Conservation (phyloP, 768 basidiomycete genomes). For the Kwoniella dendrophila region DNA sequence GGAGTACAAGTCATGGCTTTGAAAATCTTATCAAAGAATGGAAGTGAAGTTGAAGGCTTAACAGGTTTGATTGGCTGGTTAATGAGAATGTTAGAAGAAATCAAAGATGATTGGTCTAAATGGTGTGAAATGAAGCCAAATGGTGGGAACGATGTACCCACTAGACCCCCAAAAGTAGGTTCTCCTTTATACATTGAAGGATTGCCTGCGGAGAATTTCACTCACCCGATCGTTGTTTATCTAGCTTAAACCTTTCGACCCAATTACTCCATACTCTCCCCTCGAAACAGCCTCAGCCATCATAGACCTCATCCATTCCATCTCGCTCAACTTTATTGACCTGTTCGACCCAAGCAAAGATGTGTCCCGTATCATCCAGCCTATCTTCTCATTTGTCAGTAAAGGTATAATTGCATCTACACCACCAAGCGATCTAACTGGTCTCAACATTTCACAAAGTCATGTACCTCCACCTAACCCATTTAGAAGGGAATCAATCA, state of each 20-base stretch:
- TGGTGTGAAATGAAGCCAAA: slow-evolving; percentile 41
- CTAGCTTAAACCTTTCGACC: slow-evolving; percentile 32
- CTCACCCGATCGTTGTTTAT: neutral
- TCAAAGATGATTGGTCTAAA: slow-evolving; percentile 37
- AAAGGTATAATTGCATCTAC: slow-evolving; percentile 32
- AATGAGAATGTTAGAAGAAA: slow-evolving; percentile 25
- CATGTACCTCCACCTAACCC: neutral
- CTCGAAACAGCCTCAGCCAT: slow-evolving; percentile 33
- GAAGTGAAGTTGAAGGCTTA: slow-evolving; percentile 31
- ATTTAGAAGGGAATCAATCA: slow-evolving; percentile 18
- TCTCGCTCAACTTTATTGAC: slow-evolving; percentile 41
- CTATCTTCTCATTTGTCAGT: slow-evolving; percentile 43
- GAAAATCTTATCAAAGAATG: slow-evolving; percentile 65
- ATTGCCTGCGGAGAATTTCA: neutral
- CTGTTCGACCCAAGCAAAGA: slow-evolving; percentile 47
- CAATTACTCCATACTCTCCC: slow-evolving; percentile 29
- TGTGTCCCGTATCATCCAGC: slow-evolving; percentile 35
- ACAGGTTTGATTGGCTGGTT: slow-evolving; percentile 49
- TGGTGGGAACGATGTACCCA: slow-evolving; percentile 17
- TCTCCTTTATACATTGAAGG: neutral
- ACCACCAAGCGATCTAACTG: slow-evolving; percentile 7
- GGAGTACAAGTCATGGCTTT: slow-evolving; percentile 77
- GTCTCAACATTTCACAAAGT: slow-evolving; percentile 13
- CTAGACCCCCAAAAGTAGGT: slow-evolving; percentile 8
- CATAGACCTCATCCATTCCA: slow-evolving; percentile 42